Evolutionary conservation across 495 filamentous ascomycete genomes (phyloP).

Genomic region (Astrothelium subdiscretum): DNA sequence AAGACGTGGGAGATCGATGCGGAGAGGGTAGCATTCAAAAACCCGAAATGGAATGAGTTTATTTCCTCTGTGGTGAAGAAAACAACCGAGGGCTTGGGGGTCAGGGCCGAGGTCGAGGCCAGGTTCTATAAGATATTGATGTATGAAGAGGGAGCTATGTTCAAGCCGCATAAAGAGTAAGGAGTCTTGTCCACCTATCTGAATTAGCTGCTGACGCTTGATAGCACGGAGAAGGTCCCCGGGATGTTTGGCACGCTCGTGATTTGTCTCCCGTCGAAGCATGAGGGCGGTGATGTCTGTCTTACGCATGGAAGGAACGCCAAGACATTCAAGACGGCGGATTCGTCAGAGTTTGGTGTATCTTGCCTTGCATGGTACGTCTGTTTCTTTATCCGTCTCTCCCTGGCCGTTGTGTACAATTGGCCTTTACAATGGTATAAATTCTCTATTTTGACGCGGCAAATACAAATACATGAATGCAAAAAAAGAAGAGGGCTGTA

Average conservation of each 20-base stretch:
- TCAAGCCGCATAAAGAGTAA: constrained; percentile 41
- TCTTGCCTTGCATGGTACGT: constrained; percentile 36
- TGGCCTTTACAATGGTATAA: neutral
- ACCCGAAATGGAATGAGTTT: constrained; percentile 25
- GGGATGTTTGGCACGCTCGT: constrained; percentile 49
- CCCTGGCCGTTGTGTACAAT: too few relatives aligned
- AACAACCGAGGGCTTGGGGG: constrained; percentile 11
- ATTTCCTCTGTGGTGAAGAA: constrained; percentile 15
- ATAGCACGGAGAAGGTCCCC: constrained; percentile 37
- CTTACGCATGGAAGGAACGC: constrained; percentile 30
- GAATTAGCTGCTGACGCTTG: neutral
- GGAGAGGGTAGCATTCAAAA: constrained; percentile 31
- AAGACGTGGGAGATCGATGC: constrained; percentile 42
- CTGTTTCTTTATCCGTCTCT: neutral
- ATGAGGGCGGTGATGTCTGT: constrained; percentile 40
- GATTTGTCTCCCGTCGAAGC: constrained; percentile 40
- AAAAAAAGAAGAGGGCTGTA: too few relatives aligned
- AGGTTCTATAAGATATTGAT: constrained; percentile 45
- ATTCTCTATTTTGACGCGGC: neutral
- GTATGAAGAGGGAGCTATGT: constrained; percentile 44
- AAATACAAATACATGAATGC: too few relatives aligned
- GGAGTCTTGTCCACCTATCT: neutral
- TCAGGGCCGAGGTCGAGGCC: constrained; percentile 18
- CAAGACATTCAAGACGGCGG: constrained; percentile 24
- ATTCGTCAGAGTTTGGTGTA: constrained; percentile 24